Conservation (phyloP, 352 stramenopile species). For the Pythium scleroteichum region DNA sequence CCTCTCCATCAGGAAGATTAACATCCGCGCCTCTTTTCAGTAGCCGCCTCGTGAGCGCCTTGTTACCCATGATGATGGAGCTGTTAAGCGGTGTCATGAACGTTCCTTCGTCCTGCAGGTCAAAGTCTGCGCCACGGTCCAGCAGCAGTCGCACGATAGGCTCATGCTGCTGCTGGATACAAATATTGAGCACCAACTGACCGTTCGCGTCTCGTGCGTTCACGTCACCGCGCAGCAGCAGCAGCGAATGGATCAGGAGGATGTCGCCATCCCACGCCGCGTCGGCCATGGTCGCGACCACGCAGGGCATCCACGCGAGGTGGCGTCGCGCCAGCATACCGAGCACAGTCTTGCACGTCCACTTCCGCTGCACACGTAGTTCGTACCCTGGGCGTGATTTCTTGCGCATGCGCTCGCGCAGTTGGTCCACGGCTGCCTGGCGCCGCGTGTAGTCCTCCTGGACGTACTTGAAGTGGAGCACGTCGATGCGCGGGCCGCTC, state of each 20-base stretch:
- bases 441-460: constrained; percentile 64
- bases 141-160: constrained; percentile 71
- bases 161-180: constrained; percentile 78
- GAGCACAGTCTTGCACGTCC: constrained; percentile 47
- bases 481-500: constrained; percentile 61
- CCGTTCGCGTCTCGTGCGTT: constrained; percentile 56
- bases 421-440: constrained; percentile 50
- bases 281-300: constrained; percentile 58
- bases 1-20: constrained; percentile 57
- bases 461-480: constrained; percentile 70
- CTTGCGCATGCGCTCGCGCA: constrained; percentile 55
- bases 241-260: constrained; percentile 60
- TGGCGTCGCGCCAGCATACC: constrained; percentile 59
- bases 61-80: constrained; percentile 84
- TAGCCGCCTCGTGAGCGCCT: constrained; percentile 60
- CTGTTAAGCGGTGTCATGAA: constrained; percentile 68
- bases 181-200: constrained; percentile 67
- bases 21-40: constrained; percentile 58
- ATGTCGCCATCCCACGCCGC: constrained; percentile 81
- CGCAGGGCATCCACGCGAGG: constrained; percentile 67
- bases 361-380: constrained; percentile 52
- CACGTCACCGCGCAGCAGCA: constrained; percentile 51
- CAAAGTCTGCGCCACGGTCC: constrained; percentile 65
- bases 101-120: constrained; percentile 59
- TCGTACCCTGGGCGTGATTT: constrained; percentile 70